phyloP scores from a whole-genome alignment of 768 basidiomycete species.

The Auricularia heimuer region DNA sequence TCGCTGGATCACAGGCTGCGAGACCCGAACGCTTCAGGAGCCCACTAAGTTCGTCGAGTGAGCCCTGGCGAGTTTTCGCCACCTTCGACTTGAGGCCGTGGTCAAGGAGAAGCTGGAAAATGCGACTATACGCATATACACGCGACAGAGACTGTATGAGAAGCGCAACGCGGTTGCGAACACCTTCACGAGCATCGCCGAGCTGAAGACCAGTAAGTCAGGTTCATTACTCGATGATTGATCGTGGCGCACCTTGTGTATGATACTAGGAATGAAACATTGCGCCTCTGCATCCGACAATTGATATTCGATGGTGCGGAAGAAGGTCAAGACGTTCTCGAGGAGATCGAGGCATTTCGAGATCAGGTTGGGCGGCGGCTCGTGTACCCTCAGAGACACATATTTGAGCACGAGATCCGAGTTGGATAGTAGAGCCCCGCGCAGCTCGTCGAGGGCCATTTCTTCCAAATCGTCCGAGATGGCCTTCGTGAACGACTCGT shows the following conservation, averaged over 20 bases:
- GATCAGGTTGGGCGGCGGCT: constrained; percentile 82
- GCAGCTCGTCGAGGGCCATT: constrained; percentile 36
- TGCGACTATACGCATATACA: constrained; percentile 86
- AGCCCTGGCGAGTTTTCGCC: constrained; percentile 81
- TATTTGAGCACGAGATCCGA: constrained; percentile 92
- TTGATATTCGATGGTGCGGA: constrained; percentile 64
- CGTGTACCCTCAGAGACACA: constrained; percentile 77
- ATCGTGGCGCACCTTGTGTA: constrained; percentile 58
- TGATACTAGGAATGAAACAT: constrained; percentile 81
- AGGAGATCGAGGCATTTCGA: constrained; percentile 84
- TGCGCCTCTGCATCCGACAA: constrained; percentile 78
- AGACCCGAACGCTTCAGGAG: constrained; percentile 77
- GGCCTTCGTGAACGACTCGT: constrained; percentile 62
- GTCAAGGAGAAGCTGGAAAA: constrained; percentile 81
- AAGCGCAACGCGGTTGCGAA: constrained; percentile 68
- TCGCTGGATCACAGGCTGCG: constrained; percentile 67
- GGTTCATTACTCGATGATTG: not conserved
- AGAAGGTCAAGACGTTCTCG: constrained; percentile 65
- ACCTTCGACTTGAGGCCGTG: constrained; percentile 86
- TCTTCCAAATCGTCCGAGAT: constrained; percentile 45
- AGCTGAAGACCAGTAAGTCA: constrained; percentile 40
- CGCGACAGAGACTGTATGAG: constrained; percentile 80
- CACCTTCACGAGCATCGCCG: constrained; percentile 81
- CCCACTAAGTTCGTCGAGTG: constrained; percentile 69
- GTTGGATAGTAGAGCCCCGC: constrained; percentile 68